Evolutionary conservation across 306 rosid genomes (phyloP), one percentile per base, ranked within the genome.

Genomic region (Vigna trinervia): DNA sequence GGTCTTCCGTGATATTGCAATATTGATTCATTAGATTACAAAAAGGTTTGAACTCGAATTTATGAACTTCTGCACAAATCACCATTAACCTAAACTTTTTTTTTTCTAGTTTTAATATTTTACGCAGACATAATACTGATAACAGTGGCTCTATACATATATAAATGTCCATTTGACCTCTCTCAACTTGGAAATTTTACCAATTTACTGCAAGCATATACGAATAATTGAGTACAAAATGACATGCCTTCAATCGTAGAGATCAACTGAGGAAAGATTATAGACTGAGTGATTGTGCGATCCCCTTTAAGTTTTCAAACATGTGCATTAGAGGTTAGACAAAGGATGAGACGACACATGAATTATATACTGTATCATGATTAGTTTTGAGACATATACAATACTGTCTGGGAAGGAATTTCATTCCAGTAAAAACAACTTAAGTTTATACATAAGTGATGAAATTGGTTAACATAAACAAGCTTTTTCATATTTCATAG

Each of bases 381-480:
- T 53, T 64, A 43, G 74, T 64, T 80, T 53, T 60, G 52, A 30
- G 69, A 80, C 80, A 54, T 45, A 7, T 0, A 43, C 7, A 62
- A 20, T 12, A 54, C 45, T 74, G 30, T 66, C 69, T 45, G 56
- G 46, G 2, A 34, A 54, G 69, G 74, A 73, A 43, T 56, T 22
- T 3, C 74, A 51, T 50, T 50, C 38, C 34, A 22, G 52, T 5
- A 17, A 48, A 62, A 19, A 66, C 61, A 69, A 23, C 26, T 28
- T 28, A 59, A 28, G 47, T 39, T 41, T 41, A 41, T 38, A 38
- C 2, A 38, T 2, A 41, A 10, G 9, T 41, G 47, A 12, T 8
- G 47, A 41, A 41, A 41, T 12, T 10, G 47, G 47, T 9, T 4
- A 41, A 41, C 19, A 17, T 17, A 17, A 17, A 17, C 19, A 17